These are phyloP conservation scores for Cladophialophora chaetospira DNA, from an alignment of 2,329 filamentous ascomycete species.

Conservation along the genomic window DNA sequence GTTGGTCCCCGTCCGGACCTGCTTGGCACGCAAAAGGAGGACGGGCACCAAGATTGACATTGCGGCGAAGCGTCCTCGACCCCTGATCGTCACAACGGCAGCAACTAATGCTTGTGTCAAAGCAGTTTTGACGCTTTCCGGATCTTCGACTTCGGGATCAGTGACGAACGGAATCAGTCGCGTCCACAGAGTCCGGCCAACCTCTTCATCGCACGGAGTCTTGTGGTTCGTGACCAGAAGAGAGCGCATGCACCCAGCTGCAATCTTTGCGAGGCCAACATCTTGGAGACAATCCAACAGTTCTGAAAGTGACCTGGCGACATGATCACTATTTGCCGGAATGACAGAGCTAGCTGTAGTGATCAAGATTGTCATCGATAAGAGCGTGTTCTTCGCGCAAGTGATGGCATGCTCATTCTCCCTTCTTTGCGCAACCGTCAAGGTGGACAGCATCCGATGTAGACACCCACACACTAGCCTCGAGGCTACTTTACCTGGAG, in stretches of 20 bases:
- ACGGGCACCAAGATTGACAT: slow-evolving; percentile 77
- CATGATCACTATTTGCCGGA: slow-evolving; percentile 71
- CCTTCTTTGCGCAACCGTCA: slow-evolving; percentile 51
- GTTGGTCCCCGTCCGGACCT: slow-evolving; percentile 54
- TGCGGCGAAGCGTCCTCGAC: slow-evolving; percentile 45
- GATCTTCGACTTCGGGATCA: slow-evolving; percentile 69
- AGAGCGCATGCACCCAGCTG: slow-evolving; percentile 84
- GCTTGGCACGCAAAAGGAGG: slow-evolving; percentile 70
- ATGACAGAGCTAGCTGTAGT: slow-evolving; percentile 76
- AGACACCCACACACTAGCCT: slow-evolving; percentile 80
- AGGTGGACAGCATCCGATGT: slow-evolving; percentile 76
- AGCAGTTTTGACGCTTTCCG: slow-evolving; percentile 71
- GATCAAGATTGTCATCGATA: slow-evolving; percentile 86
- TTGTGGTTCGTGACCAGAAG: slow-evolving; percentile 67
- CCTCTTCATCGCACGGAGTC: slow-evolving; percentile 68
- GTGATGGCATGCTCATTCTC: slow-evolving; percentile 72
- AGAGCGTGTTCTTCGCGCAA: slow-evolving; percentile 89
- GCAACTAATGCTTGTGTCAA: slow-evolving; percentile 74
- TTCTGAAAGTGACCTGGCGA: slow-evolving; percentile 75
- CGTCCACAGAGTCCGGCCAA: slow-evolving; percentile 74
- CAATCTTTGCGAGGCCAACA: slow-evolving; percentile 70
- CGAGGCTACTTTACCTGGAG: slow-evolving; percentile 51
- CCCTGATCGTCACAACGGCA: slow-evolving; percentile 56
- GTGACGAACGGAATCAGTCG: slow-evolving; percentile 75
- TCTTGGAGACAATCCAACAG: slow-evolving; percentile 76